Base-by-base conservation (phyloP, 73 alveolate species). In the Urostyla sp. region DNA sequence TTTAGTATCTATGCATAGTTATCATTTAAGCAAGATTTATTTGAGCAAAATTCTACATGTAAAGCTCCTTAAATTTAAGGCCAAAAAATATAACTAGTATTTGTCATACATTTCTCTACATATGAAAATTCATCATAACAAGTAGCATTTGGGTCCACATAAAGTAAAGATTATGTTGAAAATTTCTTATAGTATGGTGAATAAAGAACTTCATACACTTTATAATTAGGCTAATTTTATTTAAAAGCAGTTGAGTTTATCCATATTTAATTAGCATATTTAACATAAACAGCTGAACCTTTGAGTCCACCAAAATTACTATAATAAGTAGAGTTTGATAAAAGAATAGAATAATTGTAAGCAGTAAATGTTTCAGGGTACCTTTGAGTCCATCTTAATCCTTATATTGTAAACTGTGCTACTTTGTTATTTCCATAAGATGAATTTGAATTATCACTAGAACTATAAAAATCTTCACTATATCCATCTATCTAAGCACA, bases 261-360 rank as follows among this genome's bases (percentile, higher is more conserved):
- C 10, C 49, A 6, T 26, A 61, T 27, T 11, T 60, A 11, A 32
- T 49, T 43, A 10, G 46, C 18, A 8, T 23, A n/a, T 23, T 38
- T 30, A 0, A 53, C 11, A 30, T 60, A 77, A 1, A 77, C 36
- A 7, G 89, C 80, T 6, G 89, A 44, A 0, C 89, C 89, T 46
- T 60, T 77, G 35, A 20, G 16, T 6, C 89, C 89, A 44, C 75
- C 24, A 34, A 35, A 77, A 46, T 77, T n/a, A n/a, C n/a, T n/a
- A n/a, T n/a, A n/a, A n/a, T n/a, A n/a, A n/a, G n/a, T n/a, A n/a
- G n/a, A n/a, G n/a, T n/a, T n/a, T n/a, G n/a, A n/a, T n/a, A n/a
- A n/a, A n/a, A n/a, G n/a, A n/a, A n/a, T n/a, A n/a, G n/a, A n/a
- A n/a, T n/a, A n/a, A n/a, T n/a, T n/a, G n/a, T n/a, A n/a, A n/a